Conservation (phyloP, 1,284 basidiomycete genomes). For the Coniferiporia weirii region DNA sequence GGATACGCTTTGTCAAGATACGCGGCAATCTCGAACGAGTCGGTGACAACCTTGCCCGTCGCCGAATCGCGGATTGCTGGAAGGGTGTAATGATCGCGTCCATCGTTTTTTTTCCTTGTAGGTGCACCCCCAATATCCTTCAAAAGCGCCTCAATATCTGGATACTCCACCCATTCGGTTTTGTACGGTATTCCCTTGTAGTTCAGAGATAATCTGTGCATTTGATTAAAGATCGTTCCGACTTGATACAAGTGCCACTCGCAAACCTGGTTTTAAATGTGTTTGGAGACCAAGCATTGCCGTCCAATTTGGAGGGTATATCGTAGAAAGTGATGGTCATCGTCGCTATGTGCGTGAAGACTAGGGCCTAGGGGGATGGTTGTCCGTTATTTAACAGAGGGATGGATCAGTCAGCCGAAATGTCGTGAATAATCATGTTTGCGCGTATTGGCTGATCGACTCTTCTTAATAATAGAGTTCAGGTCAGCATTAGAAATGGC, state of each 20-base stretch:
- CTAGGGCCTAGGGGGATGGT: too few species aligned
- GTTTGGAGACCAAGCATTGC: not conserved
- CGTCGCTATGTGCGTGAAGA: not conserved
- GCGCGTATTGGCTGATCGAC: too few species aligned
- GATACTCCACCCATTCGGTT: constrained; percentile 21
- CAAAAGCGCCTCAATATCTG: constrained; percentile 20
- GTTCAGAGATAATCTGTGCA: constrained; percentile 7
- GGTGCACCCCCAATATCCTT: constrained; percentile 18
- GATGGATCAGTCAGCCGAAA: too few species aligned
- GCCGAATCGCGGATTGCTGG: constrained; percentile 19
- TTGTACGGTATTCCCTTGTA: constrained; percentile 19
- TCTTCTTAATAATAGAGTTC: too few species aligned
- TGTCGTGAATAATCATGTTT: too few species aligned
- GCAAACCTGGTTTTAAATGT: not conserved
- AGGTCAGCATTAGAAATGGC: too few species aligned
- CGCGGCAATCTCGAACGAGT: constrained; percentile 20
- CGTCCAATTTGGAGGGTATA: not conserved
- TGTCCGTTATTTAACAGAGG: too few species aligned
- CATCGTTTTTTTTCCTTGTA: constrained; percentile 11
- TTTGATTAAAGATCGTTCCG: not conserved
- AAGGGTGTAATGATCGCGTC: constrained; percentile 14
- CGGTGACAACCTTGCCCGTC: constrained; percentile 16
- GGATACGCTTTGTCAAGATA: constrained; percentile 22
- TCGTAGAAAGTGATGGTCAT: not conserved
- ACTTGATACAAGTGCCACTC: not conserved